phyloP scores from a whole-genome alignment of 441 rosid genomes.

The Populus hybrid region DNA sequence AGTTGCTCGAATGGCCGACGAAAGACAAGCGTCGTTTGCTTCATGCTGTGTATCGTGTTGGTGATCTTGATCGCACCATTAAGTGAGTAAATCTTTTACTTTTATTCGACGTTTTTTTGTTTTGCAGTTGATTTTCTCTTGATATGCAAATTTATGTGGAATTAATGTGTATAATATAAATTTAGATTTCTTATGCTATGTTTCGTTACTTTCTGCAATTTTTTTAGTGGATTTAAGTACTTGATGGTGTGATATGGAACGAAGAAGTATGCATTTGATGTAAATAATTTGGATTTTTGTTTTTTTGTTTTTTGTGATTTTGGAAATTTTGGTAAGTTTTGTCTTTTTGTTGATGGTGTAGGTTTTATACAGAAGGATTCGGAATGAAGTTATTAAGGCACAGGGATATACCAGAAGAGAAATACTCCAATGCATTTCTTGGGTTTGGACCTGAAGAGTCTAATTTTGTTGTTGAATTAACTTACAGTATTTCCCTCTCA shows the following conservation, averaged over 20 bases:
- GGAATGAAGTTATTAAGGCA: conserved; percentile 94
- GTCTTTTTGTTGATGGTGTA: conserved; percentile 17
- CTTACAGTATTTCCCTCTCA: conserved; percentile 56
- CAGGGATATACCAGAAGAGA: conserved; percentile 94
- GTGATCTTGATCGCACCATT: conserved; percentile 90
- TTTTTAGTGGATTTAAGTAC: neutral
- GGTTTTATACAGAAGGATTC: conserved; percentile 93
- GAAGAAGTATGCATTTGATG: neutral
- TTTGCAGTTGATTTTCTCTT: neutral
- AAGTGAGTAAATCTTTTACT: conserved; percentile 30
- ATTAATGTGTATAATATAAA: neutral
- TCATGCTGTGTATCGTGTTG: conserved; percentile 91
- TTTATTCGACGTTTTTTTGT: neutral
- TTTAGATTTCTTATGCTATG: neutral
- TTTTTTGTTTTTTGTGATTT: too few species aligned
- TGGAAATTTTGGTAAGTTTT: neutral
- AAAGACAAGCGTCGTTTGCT: conserved; percentile 83
- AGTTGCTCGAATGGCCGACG: conserved; percentile 82
- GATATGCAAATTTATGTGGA: neutral
- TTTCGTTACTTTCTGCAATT: neutral
- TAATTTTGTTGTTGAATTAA: conserved; percentile 78
- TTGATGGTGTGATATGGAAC: neutral
- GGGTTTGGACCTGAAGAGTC: conserved; percentile 87
- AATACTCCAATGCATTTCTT: conserved; percentile 90
- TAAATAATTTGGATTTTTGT: neutral